A percentile compares a stretch with the other conserved stretches of the same genome.
phyloP scores from a whole-genome alignment of 106 monocot genomes.

The Cymbidium sinense region DNA sequence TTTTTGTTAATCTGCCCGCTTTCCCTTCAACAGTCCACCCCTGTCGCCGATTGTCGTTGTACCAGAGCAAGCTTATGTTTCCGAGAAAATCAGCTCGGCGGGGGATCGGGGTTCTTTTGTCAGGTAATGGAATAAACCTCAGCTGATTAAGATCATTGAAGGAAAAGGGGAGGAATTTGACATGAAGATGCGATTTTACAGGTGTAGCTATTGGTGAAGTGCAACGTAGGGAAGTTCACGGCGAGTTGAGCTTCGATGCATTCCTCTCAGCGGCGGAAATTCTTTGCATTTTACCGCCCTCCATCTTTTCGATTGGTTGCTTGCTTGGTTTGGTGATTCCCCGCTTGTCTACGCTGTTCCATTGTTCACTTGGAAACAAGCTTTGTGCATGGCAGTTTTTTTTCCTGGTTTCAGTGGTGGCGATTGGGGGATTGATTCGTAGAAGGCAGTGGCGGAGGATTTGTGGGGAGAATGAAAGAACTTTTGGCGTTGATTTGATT shows the following conservation, averaged over 20 bases:
- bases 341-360: slow-evolving; percentile 24
- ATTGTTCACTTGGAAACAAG: slow-evolving; percentile 22
- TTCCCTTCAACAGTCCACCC: background rate
- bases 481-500: slow-evolving; percentile 38
- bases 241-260: slow-evolving; percentile 35
- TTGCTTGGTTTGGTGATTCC: slow-evolving; percentile 32
- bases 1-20: background rate
- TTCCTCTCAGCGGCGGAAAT: slow-evolving; percentile 43
- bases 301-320: slow-evolving; percentile 44
- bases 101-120: slow-evolving; percentile 2
- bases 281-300: slow-evolving; percentile 49
- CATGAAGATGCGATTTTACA: slow-evolving; percentile 12
- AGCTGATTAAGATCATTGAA: background rate
- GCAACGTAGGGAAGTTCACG: slow-evolving; percentile 9
- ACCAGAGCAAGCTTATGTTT: background rate
- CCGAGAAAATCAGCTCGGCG: background rate
- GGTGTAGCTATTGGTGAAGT: slow-evolving; percentile 24
- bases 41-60: background rate
- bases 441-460: slow-evolving; percentile 68
- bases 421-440: slow-evolving; percentile 55
- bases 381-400: slow-evolving; percentile 47
- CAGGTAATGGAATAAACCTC: background rate
- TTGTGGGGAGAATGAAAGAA: slow-evolving; percentile 27
- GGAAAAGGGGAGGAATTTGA: background rate
- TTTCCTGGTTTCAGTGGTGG: slow-evolving; percentile 49